phyloP scores from a whole-genome alignment of 352 stramenopile species.

The Globisporangium spinosum region DNA sequence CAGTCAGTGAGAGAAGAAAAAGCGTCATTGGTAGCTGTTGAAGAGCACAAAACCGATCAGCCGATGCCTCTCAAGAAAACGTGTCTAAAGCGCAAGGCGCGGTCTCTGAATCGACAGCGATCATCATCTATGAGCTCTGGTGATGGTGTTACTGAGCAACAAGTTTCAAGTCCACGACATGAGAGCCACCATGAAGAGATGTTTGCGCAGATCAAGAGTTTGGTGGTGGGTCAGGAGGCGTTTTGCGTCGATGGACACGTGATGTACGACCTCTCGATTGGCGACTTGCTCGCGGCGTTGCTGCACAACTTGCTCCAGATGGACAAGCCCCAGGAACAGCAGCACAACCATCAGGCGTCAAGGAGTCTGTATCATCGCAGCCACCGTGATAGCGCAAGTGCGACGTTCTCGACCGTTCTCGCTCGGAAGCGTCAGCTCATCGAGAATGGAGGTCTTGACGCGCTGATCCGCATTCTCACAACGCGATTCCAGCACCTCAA shows the following conservation, averaged over 20 bases:
- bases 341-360: conserved; percentile 5
- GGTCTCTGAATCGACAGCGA: background rate
- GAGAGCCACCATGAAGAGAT: background rate
- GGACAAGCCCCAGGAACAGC: conserved; percentile 9
- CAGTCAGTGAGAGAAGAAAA: background rate
- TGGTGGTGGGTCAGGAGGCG: conserved; percentile 27
- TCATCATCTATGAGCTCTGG: background rate
- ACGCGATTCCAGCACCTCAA: conserved; percentile 14
- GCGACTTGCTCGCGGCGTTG: conserved; percentile 30
- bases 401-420: conserved; percentile 27
- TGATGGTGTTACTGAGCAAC: conserved; percentile 8
- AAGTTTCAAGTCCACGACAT: background rate
- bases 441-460: conserved; percentile 33
- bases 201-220: background rate
- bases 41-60: background rate
- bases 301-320: conserved; percentile 50
- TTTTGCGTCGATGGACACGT: conserved; percentile 35
- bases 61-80: conserved; percentile 27
- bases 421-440: conserved; percentile 41
- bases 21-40: background rate
- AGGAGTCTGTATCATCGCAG: background rate
- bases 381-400: conserved; percentile 12
- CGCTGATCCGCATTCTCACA: conserved; percentile 22
- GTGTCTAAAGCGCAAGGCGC: conserved; percentile 54
- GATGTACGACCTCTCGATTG: conserved; percentile 21